Evolutionary conservation across 805 yeast genomes (phyloP).

Genomic region (Cyberlindnera xishuangbannaensis): DNA sequence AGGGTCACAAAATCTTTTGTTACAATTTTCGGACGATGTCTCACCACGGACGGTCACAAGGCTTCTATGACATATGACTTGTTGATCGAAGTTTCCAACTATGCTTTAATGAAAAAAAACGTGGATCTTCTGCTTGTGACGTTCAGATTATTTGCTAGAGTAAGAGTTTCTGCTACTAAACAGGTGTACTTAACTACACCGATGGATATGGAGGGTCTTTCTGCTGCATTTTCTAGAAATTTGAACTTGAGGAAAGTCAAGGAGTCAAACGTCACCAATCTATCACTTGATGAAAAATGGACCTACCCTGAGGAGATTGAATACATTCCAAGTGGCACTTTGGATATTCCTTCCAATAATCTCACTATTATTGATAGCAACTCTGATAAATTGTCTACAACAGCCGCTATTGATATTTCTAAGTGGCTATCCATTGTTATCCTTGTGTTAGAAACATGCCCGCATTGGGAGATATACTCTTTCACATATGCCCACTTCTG

Average conservation of each 20-base stretch:
- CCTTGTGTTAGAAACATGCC: constrained; percentile 43
- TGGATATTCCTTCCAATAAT: constrained; percentile 34
- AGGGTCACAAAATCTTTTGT: constrained; percentile 22
- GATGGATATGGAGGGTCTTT: constrained; percentile 58
- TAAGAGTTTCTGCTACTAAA: constrained; percentile 43
- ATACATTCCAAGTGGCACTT: constrained; percentile 40
- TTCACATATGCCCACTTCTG: constrained; percentile 63
- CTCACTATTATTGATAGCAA: constrained; percentile 20
- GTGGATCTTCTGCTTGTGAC: constrained; percentile 38
- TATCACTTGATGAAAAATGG: constrained; percentile 40
- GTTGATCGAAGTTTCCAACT: constrained; percentile 28
- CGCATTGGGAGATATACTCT: constrained; percentile 69
- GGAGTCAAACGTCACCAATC: constrained; percentile 12
- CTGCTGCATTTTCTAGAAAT: constrained; percentile 53
- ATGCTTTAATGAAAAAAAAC: constrained; percentile 31
- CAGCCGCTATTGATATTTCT: constrained; percentile 35
- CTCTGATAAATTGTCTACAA: constrained; percentile 16
- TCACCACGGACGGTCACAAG: constrained; percentile 23
- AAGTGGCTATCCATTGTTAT: constrained; percentile 48
- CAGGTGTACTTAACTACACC: constrained; percentile 46
- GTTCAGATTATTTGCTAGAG: constrained; percentile 47
- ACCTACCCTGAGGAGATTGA: constrained; percentile 50
- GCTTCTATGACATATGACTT: constrained; percentile 23
- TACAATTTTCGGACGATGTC: constrained; percentile 23
- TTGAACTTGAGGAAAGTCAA: constrained; percentile 23